phyloP scores from a whole-genome alignment of 2,329 filamentous ascomycete species.

The Pezicula carpinea region DNA sequence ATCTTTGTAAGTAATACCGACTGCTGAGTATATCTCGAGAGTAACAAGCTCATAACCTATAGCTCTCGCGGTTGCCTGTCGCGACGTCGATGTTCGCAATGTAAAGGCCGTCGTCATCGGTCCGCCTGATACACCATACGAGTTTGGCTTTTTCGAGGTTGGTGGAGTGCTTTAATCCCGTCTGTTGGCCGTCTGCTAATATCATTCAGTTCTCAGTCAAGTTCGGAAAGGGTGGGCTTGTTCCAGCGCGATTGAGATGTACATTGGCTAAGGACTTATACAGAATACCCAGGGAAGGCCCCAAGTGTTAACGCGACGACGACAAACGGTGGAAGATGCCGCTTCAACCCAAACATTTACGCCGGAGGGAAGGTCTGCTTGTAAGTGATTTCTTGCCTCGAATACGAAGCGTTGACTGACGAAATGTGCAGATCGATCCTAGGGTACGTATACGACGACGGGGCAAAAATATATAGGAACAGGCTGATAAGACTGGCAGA shows the following conservation, averaged over 20 bases:
- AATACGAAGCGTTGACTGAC: slow-evolving; percentile 14
- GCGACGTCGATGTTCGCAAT: slow-evolving; percentile 83
- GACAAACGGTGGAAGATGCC: slow-evolving; percentile 80
- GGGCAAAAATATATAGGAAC: background rate
- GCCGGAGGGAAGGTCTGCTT: slow-evolving; percentile 86
- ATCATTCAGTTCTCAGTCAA: slow-evolving; percentile 63
- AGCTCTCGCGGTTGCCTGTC: slow-evolving; percentile 84
- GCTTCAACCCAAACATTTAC: slow-evolving; percentile 98
- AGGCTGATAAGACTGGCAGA: slow-evolving; percentile 39
- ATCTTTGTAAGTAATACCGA: slow-evolving; percentile 69
- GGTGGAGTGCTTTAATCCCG: slow-evolving; percentile 20
- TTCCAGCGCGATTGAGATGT: background rate
- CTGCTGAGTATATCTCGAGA: slow-evolving; percentile 12
- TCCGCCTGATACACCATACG: slow-evolving; percentile 90
- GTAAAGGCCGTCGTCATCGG: slow-evolving; percentile 87
- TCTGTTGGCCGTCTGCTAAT: slow-evolving; percentile 23
- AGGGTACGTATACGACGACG: slow-evolving; percentile 49
- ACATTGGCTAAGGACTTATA: background rate
- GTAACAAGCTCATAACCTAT: background rate
- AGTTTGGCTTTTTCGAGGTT: slow-evolving; percentile 96
- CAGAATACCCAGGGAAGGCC: slow-evolving; percentile 76
- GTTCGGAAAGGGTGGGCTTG: slow-evolving; percentile 64
- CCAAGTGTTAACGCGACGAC: slow-evolving; percentile 65
- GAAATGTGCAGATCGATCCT: slow-evolving; percentile 68
- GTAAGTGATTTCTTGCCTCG: slow-evolving; percentile 44